Evolutionary conservation across 345 rosid species (phyloP).

Genomic region (Citrus sp.): DNA sequence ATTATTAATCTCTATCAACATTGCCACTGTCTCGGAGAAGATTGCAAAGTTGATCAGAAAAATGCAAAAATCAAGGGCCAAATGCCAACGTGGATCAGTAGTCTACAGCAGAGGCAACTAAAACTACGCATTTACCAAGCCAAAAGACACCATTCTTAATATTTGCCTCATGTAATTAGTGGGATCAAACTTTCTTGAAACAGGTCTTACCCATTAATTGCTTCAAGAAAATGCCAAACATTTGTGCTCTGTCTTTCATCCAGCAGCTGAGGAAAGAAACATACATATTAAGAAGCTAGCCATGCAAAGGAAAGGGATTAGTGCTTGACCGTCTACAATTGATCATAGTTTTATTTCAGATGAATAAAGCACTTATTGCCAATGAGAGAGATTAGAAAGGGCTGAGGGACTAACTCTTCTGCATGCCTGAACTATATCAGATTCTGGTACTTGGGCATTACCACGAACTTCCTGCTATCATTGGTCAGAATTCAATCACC

Average conservation of each 20-base stretch:
- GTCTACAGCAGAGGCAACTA: neutral
- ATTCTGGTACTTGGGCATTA: slow-evolving; percentile 71
- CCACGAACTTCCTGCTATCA: slow-evolving; percentile 77
- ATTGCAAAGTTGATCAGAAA: neutral
- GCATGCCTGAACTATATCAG: slow-evolving; percentile 76
- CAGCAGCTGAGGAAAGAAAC: slow-evolving; percentile 52
- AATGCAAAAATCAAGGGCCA: neutral
- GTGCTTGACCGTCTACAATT: neutral
- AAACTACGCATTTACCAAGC: neutral
- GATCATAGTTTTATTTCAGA: neutral
- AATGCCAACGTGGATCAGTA: neutral
- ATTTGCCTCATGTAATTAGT: neutral
- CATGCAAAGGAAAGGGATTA: neutral
- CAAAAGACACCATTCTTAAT: neutral
- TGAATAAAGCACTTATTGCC: neutral
- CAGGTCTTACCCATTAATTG: slow-evolving; percentile 63
- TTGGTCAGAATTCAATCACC: slow-evolving; percentile 25
- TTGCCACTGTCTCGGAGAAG: neutral
- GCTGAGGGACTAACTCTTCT: slow-evolving; percentile 59
- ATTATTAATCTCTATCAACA: neutral
- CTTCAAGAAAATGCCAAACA: slow-evolving; percentile 84
- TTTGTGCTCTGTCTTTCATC: slow-evolving; percentile 79
- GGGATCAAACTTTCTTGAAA: slow-evolving; percentile 1
- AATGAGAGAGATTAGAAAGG: slow-evolving; percentile 1
- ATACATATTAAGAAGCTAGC: slow-evolving; percentile 13